These are phyloP conservation scores for Spongiforma sp. DNA, from an alignment of 1,284 basidiomycete species.

Conservation along the genomic window DNA sequence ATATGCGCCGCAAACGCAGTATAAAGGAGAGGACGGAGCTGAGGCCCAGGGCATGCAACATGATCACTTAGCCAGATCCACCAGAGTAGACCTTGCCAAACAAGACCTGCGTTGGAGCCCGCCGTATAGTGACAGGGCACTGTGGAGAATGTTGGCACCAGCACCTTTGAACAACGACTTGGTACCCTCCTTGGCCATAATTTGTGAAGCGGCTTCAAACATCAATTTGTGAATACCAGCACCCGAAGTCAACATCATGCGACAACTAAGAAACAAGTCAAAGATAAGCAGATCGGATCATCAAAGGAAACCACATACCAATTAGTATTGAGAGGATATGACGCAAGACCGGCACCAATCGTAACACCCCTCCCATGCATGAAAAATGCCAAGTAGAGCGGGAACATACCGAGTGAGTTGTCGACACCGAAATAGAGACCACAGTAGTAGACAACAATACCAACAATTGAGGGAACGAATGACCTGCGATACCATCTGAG, in stretches of 20 bases:
- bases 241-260: conserved; percentile 96
- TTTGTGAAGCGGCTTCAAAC: conserved; percentile 86
- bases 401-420: conserved; percentile 83
- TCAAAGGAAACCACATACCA: conserved; percentile 54
- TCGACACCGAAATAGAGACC: conserved; percentile 97
- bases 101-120: conserved; percentile 88
- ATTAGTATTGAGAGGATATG: conserved; percentile 95
- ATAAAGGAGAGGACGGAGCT: conserved; percentile 39
- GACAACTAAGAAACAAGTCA: conserved; percentile 65
- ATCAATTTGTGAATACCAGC: conserved; percentile 87
- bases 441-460: conserved; percentile 97
- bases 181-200: conserved; percentile 89
- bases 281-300: background rate
- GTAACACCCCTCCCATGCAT: conserved; percentile 94
- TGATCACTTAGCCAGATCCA: conserved; percentile 43
- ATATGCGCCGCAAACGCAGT: conserved; percentile 28
- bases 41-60: conserved; percentile 27
- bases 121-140: conserved; percentile 95
- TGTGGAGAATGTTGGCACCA: conserved; percentile 97
- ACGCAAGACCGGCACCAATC: conserved; percentile 94
- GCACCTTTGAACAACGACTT: conserved; percentile 95
- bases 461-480: conserved; percentile 93
- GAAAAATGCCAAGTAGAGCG: conserved; percentile 83
- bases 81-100: conserved; percentile 98
- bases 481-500: conserved; percentile 88